These are phyloP conservation scores for Rhodotorula sp. DNA, from an alignment of 1,284 basidiomycete species.

Conservation along the genomic window DNA sequence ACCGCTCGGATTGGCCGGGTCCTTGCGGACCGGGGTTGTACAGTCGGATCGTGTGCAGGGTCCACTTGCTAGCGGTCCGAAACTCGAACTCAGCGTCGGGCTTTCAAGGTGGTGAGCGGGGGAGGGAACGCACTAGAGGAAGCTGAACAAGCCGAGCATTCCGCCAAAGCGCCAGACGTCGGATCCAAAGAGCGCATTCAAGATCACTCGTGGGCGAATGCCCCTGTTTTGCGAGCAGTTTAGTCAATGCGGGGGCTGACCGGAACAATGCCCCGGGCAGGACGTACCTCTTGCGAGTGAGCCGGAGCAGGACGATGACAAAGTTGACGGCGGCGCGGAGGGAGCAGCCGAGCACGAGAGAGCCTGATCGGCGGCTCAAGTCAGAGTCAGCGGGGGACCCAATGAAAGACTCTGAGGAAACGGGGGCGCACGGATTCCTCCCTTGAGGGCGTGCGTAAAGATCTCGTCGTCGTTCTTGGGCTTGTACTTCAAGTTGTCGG, in stretches of 20 bases:
- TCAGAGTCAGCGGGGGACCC: too few species aligned
- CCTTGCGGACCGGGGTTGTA: constrained; percentile 62
- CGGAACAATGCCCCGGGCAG: constrained; percentile 29
- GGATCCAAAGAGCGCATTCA: constrained; percentile 72
- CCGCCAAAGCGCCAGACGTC: constrained; percentile 78
- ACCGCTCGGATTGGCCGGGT: constrained; percentile 58
- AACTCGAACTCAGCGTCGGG: background rate
- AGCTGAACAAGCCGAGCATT: constrained; percentile 67
- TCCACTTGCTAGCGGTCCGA: constrained; percentile 61
- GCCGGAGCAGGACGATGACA: constrained; percentile 68
- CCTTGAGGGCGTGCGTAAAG: constrained; percentile 68
- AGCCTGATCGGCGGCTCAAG: constrained; percentile 57
- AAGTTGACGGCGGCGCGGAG: constrained; percentile 78
- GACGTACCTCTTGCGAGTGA: constrained; percentile 64
- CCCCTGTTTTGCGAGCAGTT: constrained; percentile 48
- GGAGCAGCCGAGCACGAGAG: constrained; percentile 71
- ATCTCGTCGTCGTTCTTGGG: constrained; percentile 68
- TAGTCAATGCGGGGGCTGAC: background rate
- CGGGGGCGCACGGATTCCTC: constrained; percentile 67
- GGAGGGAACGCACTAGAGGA: constrained; percentile 31
- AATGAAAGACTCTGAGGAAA: too few species aligned
- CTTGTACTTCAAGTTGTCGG: constrained; percentile 59
- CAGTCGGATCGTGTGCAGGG: constrained; percentile 78
- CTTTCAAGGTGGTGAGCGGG: background rate
- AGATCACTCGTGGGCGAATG: constrained; percentile 62